Evolutionary conservation across 345 rosid genomes (phyloP), one percentile per base, ranked within the genome.

Genomic region (Syzygium jambos): DNA sequence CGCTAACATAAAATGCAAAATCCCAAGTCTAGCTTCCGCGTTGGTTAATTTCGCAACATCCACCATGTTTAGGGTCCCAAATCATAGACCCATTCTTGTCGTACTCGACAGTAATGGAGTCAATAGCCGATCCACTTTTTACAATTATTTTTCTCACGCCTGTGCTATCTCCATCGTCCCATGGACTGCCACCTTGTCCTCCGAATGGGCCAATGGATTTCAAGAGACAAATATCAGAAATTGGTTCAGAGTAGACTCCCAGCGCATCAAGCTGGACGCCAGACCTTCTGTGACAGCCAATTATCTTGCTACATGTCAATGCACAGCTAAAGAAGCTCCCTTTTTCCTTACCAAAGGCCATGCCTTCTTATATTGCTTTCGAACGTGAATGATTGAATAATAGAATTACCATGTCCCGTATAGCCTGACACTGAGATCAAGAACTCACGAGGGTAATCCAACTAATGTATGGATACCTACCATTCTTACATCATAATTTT

Each of bases 81-180:
- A 85, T 11, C 86, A 54, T 25, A 3, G 30, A 85, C 2, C 86
- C 22, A 5, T 57, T 0, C 29, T 25, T 57, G n/a, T 57, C 1
- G 5, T 57, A 57, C 63, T 23, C 63, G 4, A 25, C 5, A 25
- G 29, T 25, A 5, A 57, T 10, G 14, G 63, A 23, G 14, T 2
- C 63, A 57, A 57, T 0, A 25, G 6, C 14, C 10, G 9, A 57
- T 10, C 63, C 63, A 2, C 6, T 3, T 25, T 25, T 25, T 0
- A 57, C 27, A 25, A 57, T 25, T 4, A 53, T 53, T 57, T 4
- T 11, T 25, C 29, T 25, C 63, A 25, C 63, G 0, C 14, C 14
- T 0, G 2, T 25, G 29, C 63, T 57, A 57, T 57, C n/a, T 57
- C n/a, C 63, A 25, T 57, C 63, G 10, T 25, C 63, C 63, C 63